Percentiles rank a stretch among this genome's conserved stretches.
These are phyloP conservation scores for Ceratocystiopsis sp. DNA, from an alignment of 2,329 filamentous ascomycete genomes.

Conservation along the genomic window DNA sequence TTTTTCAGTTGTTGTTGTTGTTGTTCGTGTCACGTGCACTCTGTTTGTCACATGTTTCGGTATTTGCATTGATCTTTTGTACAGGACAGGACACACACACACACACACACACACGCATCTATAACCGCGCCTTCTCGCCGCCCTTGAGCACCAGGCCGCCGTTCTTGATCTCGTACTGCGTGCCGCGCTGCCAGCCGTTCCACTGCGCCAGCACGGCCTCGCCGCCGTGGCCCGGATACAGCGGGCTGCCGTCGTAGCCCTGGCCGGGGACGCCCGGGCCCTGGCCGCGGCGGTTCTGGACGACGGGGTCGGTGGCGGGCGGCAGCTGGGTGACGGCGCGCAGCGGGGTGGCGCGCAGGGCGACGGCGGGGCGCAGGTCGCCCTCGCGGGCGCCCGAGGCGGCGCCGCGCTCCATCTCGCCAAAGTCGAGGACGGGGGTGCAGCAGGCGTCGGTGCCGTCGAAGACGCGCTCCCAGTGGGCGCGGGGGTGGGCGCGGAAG, in stretches of 20 bases:
- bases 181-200: constrained; percentile 60
- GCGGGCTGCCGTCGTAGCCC: constrained; percentile 44
- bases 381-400: constrained; percentile 28
- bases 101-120: neutral
- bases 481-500: constrained; percentile 54
- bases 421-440: constrained; percentile 66
- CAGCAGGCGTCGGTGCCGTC: constrained; percentile 86
- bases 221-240: constrained; percentile 55
- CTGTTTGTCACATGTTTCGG: too few relatives aligned
- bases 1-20: neutral
- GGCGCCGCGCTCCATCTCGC: constrained; percentile 45
- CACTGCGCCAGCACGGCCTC: constrained; percentile 52
- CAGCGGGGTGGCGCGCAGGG: constrained; percentile 51
- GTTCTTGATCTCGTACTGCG: constrained; percentile 48
- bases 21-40: neutral
- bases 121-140: constrained; percentile 19
- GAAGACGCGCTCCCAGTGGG: constrained; percentile 73
- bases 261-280: constrained; percentile 46
- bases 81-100: too few relatives aligned
- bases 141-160: constrained; percentile 41
- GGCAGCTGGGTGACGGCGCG: constrained; percentile 41
- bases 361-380: constrained; percentile 55
- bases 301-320: constrained; percentile 29
- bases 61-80: neutral
- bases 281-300: constrained; percentile 29